Evolutionary conservation across 257 asterid genomes (phyloP).

Genomic region (Thymus mandschuricus): DNA sequence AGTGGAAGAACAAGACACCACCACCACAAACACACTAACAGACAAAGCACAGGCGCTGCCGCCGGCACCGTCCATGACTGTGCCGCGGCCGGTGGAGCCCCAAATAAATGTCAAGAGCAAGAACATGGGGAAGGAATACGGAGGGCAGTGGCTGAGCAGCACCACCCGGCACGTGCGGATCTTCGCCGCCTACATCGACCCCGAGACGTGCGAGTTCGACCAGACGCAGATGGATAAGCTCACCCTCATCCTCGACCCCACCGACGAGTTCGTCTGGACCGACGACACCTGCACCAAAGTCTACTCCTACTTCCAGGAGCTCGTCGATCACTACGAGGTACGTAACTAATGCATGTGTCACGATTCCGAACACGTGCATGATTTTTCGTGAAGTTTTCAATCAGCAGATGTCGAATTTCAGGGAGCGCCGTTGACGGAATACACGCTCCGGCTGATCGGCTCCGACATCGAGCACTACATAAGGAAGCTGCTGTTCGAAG

Average conservation of each 20-base stretch:
- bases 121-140: conserved; percentile 69
- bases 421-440: conserved; percentile 88
- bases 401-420: not conserved
- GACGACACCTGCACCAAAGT: conserved; percentile 72
- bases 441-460: conserved; percentile 88
- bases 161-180: conserved; percentile 85
- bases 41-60: conserved; percentile 1
- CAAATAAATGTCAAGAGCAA: conserved; percentile 73
- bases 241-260: conserved; percentile 83
- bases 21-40: conserved; percentile 30
- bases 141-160: conserved; percentile 87
- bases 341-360: too few species aligned
- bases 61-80: conserved; percentile 30
- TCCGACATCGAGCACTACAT: conserved; percentile 88
- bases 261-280: conserved; percentile 85
- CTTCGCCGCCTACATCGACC: conserved; percentile 84
- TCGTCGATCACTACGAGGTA: conserved; percentile 88
- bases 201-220: conserved; percentile 76
- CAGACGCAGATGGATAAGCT: conserved; percentile 88
- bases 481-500: conserved; percentile 74
- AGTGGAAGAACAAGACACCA: conserved; percentile 38
- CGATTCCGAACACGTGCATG: too few species aligned
- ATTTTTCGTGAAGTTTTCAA: too few species aligned
- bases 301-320: conserved; percentile 85
- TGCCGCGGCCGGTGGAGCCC: conserved; percentile 66